Evolutionary conservation across 2,329 filamentous ascomycete genomes (phyloP).

Genomic region (Colletotrichum lupini): DNA sequence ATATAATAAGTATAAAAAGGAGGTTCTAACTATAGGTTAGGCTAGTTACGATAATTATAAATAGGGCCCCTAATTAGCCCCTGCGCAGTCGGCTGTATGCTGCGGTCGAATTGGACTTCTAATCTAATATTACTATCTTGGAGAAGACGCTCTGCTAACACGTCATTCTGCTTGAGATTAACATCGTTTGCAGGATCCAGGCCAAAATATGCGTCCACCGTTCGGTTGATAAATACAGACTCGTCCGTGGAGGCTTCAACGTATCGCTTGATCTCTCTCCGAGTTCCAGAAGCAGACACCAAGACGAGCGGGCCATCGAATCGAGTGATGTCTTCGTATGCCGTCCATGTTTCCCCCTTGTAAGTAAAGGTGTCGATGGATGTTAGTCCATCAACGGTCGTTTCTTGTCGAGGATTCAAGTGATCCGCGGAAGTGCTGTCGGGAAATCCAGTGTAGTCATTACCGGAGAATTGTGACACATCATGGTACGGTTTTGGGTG

Average conservation of each 20-base stretch:
- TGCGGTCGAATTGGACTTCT: no score
- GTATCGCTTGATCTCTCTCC: constrained; percentile 12
- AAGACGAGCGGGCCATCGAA: neutral
- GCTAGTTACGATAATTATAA: no score
- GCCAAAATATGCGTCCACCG: neutral
- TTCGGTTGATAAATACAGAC: constrained; percentile 1
- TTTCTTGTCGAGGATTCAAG: neutral
- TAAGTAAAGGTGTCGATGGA: constrained; percentile 5
- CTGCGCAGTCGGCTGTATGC: no score
- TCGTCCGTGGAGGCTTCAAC: constrained; percentile 6
- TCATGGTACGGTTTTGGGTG: neutral
- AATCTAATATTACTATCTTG: no score
- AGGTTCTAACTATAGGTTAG: no score
- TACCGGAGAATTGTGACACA: neutral
- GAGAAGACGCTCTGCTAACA: constrained; percentile 7
- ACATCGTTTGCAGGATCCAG: neutral
- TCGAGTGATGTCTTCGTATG: constrained; percentile 6
- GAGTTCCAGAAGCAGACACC: neutral
- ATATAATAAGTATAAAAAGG: no score
- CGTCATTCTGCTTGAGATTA: constrained; percentile 14
- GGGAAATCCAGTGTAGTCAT: neutral
- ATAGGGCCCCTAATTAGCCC: no score
- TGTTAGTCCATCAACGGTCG: neutral
- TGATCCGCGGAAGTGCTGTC: neutral
- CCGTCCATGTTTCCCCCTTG: constrained; percentile 13